Percentiles rank a stretch among this genome's conserved stretches.
These are phyloP conservation scores for Ensete glaucum DNA, from an alignment of 176 grass and related monocot species.

Conservation along the genomic window DNA sequence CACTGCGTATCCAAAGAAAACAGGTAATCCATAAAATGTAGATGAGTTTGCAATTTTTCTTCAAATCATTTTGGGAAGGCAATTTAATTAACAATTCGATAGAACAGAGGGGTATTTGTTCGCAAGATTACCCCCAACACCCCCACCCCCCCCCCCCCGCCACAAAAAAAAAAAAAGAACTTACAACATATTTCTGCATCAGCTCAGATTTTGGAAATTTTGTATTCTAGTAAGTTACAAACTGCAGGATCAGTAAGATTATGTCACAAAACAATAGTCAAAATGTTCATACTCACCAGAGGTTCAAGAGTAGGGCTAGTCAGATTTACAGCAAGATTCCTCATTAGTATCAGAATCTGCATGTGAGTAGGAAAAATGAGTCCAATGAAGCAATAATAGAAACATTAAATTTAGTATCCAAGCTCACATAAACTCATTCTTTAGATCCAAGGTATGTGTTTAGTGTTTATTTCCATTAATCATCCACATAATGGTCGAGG, in stretches of 20 bases:
- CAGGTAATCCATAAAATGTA: not conserved
- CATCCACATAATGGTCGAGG: not conserved
- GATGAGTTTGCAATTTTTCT: too few species aligned
- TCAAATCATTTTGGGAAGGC: too few species aligned
- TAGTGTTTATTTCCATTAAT: too few species aligned
- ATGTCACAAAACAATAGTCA: too few species aligned
- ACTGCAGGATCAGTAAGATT: not conserved
- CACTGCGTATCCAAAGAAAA: not conserved
- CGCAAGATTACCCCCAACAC: not conserved
- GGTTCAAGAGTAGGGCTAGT: conserved; percentile 37
- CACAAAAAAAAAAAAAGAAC: not conserved
- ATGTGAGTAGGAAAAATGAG: not conserved
- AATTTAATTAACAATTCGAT: too few species aligned
- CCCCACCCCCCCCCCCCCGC: too few species aligned
- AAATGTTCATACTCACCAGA: conserved; percentile 36
- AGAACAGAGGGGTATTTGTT: too few species aligned
- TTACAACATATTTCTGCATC: too few species aligned
- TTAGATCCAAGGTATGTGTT: too few species aligned
- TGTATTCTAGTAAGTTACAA: not conserved
- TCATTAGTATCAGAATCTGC: conserved; percentile 62
- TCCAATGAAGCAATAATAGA: not conserved
- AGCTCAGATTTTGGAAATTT: not conserved
- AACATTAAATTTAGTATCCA: not conserved
- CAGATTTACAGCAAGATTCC: conserved; percentile 57
- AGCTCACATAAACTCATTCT: not conserved